phyloP scores from a whole-genome alignment of 306 rosid species.

The Acacia acuminata region DNA sequence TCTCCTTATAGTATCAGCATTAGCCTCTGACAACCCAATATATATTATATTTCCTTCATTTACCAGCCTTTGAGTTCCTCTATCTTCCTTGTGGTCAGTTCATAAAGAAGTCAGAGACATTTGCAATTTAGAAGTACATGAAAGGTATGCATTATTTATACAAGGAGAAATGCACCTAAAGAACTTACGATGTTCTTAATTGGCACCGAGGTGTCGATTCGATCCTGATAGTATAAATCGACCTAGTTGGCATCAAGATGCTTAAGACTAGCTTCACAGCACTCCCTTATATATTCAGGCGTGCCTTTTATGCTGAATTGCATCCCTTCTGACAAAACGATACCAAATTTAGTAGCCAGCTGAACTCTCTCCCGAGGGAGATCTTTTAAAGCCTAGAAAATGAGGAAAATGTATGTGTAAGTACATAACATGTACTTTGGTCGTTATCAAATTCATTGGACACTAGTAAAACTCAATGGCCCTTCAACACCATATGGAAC shows the following conservation, averaged over 20 bases:
- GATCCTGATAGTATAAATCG: constrained; percentile 65
- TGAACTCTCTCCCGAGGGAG: constrained; percentile 70
- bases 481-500: background rate
- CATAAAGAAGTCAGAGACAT: constrained; percentile 12
- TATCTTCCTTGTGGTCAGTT: background rate
- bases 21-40: constrained; percentile 68
- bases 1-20: constrained; percentile 61
- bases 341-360: constrained; percentile 76
- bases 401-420: constrained; percentile 6
- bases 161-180: background rate
- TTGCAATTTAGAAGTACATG: background rate
- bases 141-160: background rate
- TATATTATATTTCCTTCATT: constrained; percentile 52
- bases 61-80: constrained; percentile 64
- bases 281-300: constrained; percentile 58
- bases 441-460: background rate
- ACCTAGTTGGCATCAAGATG: constrained; percentile 50
- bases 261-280: constrained; percentile 74
- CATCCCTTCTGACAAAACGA: constrained; percentile 16
- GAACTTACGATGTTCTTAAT: constrained; percentile 71
- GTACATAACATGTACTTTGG: background rate
- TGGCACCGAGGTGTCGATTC: constrained; percentile 63
- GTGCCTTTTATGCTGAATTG: constrained; percentile 48
- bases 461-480: background rate
- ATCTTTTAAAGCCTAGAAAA: constrained; percentile 60